Evolutionary conservation across 257 asterid species (phyloP), one percentile per base, ranked within the genome.

Genomic region (Fraxinus quadrangulata): DNA sequence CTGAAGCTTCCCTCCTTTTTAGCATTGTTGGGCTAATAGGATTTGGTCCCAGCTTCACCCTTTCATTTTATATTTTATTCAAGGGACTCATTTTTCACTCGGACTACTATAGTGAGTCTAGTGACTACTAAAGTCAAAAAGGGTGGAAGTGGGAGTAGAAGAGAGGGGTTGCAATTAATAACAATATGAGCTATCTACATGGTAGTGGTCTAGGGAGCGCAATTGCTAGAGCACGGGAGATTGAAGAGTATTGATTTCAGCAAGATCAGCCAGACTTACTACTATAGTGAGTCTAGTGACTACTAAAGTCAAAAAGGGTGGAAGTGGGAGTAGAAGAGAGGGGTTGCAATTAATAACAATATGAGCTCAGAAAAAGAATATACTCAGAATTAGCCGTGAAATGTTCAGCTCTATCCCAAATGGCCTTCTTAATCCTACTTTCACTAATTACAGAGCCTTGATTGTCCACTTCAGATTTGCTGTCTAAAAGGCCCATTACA

Each of bases 361-460:
- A 76, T 72, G 75, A 78, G 77, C 70, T 76, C 68, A 75, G 16
- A 37, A 68, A 56, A 77, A 39, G 79, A 71, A 81, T 79, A 40
- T 72, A 96, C 98, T 86, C 91, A 3, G 97, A 78, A 83, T 93
- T 92, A 65, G 91, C 89, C 72, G 69, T 82, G 83, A 96, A 83
- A 81, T 93, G 88, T 80, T 86, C 90, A 77, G 97, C 92, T 86
- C 97, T 87, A 49, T 83, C 88, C 89, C 69, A 82, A 63, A 96
- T 86, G 73, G 97, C 97, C 85, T 87, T 89, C 88, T 85, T 82
- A 81, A 96, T 83, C 75, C 72, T 83, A 85, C 87, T 82, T 79
- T 93, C 91, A 36, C 84, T 90, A 78, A 82, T 77, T 76, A 83
- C 76, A 66, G 83, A 80, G 76, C 61, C 86, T 82, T 82, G 87